Evolutionary conservation across 176 grass and related monocot species (phyloP), one percentile per base, ranked within the genome.

Genomic region (Ensete glaucum): DNA sequence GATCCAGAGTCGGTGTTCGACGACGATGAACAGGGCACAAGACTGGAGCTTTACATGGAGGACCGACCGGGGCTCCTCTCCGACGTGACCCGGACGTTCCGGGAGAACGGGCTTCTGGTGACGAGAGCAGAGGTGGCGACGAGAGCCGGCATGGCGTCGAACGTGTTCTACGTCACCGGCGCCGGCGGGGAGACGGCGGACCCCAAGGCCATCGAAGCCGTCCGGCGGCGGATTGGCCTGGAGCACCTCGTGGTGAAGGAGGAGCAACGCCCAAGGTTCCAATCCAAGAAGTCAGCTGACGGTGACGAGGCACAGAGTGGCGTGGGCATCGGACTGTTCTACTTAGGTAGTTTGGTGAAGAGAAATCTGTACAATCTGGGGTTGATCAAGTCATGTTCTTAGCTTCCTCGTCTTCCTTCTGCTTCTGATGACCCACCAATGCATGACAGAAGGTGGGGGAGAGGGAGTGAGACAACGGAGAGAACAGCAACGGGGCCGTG

Each of bases 111-210:
- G 0, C 23, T 96, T 51, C 82, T 89, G 1, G 90, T 96, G 1
- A 83, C 81, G 9, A 86, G 85, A 74, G 89, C 90, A 1, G 83
- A 92, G 73, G 73, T 96, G 17, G 86, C 87, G 12, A 96, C 93
- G 0, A 84, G 90, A 48, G 85, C 79, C 0, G 80, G 81, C 64
- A 73, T 84, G 77, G 93, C 89, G 1, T 81, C 71, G 11, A 92
- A 90, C 16, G 90, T 90, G 81, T 96, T 96, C 85, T 90, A 96
- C 6, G 93, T 96, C 1, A 87, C 85, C 2, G 89, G 87, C 19
- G 88, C 85, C 0, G 75, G 79, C 11, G 90, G 89, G 23, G 73
- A 88, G 1, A 75, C 84, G 24, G 87, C 85, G 14, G 81, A 87
- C 1, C 83, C 62, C 26, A 72, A 75, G 53, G 81, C 81, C 64